Conservation (phyloP, 2,329 filamentous ascomycete species). For the Emmonsiellopsis sp. region DNA sequence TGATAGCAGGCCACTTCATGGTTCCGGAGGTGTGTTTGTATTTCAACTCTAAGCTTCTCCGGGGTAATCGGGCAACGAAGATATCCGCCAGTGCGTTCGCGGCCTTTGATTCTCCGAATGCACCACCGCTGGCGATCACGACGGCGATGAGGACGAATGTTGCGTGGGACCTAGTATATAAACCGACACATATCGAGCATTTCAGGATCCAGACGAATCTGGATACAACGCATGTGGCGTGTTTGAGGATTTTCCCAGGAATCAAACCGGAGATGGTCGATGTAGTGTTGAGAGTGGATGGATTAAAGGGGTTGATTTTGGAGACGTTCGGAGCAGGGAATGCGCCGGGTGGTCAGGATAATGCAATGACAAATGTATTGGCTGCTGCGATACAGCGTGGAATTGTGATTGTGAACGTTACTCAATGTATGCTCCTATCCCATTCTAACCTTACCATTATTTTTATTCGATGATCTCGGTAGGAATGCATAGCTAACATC, state of each 20-base stretch:
- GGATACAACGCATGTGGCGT: slow-evolving; percentile 82
- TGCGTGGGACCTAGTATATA: slow-evolving; percentile 67
- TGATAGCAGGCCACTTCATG: slow-evolving; percentile 85
- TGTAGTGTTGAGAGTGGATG: slow-evolving; percentile 67
- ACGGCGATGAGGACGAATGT: slow-evolving; percentile 74
- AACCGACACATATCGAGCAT: slow-evolving; percentile 63
- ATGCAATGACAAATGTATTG: slow-evolving; percentile 69
- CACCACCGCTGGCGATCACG: slow-evolving; percentile 69
- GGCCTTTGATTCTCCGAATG: slow-evolving; percentile 84
- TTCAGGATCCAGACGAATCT: slow-evolving; percentile 67
- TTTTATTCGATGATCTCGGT: neutral
- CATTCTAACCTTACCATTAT: neutral
- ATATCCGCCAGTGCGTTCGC: slow-evolving; percentile 78
- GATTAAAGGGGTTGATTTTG: slow-evolving; percentile 70
- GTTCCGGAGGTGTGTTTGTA: slow-evolving; percentile 90
- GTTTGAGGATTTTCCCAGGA: slow-evolving; percentile 81
- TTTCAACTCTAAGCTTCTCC: slow-evolving; percentile 84
- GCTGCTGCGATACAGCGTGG: slow-evolving; percentile 68
- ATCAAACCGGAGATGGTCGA: slow-evolving; percentile 93
- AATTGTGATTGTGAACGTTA: slow-evolving; percentile 82
- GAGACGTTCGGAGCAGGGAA: slow-evolving; percentile 94
- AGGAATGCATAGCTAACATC: neutral
- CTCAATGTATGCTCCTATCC: slow-evolving; percentile 62
- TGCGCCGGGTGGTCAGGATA: slow-evolving; percentile 72
- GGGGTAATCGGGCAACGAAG: slow-evolving; percentile 82